Conservation (phyloP, 2,329 filamentous ascomycete species). For the Cercospora berteroae region DNA sequence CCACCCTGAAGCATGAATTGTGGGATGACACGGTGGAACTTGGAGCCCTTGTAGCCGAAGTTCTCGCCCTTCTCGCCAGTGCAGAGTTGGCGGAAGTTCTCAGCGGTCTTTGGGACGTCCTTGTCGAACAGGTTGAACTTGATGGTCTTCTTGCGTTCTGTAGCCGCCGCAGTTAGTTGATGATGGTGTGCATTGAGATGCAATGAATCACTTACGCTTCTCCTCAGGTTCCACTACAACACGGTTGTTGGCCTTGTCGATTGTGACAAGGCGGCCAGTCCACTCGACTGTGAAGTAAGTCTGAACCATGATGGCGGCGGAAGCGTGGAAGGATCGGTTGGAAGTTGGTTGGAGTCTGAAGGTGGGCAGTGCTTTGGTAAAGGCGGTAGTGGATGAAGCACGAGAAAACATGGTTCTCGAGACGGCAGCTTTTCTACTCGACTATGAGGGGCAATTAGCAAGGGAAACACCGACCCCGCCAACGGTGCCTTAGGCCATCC, state of each 20-base stretch:
- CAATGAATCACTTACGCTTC: constrained; percentile 55
- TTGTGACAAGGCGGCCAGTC: constrained; percentile 67
- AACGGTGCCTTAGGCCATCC: background rate
- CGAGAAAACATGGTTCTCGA: constrained; percentile 16
- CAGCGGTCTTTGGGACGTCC: constrained; percentile 86
- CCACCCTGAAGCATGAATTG: constrained; percentile 98
- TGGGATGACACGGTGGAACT: constrained; percentile 97
- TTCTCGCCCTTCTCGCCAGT: constrained; percentile 81
- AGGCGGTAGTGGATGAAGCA: constrained; percentile 13
- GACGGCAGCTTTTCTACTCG: constrained; percentile 7
- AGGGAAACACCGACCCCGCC: constrained; percentile 5
- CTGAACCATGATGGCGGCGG: constrained; percentile 73
- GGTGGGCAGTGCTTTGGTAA: constrained; percentile 32
- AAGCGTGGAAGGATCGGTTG: constrained; percentile 58
- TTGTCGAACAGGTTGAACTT: constrained; percentile 85
- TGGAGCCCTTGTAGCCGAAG: constrained; percentile 73
- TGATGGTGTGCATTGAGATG: constrained; percentile 18
- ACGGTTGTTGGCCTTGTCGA: constrained; percentile 54
- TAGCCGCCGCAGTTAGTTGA: background rate
- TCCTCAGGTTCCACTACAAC: constrained; percentile 42
- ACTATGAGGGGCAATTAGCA: constrained; percentile 9
- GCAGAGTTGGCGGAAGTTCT: constrained; percentile 94
- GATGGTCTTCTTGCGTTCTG: constrained; percentile 75
- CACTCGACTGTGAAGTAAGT: constrained; percentile 56
- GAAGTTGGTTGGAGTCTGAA: constrained; percentile 36